Percentiles rank a stretch among this genome's conserved stretches.
These are phyloP conservation scores for Cyberlindnera meyerae DNA, from an alignment of 805 yeast genomes.

Conservation along the genomic window DNA sequence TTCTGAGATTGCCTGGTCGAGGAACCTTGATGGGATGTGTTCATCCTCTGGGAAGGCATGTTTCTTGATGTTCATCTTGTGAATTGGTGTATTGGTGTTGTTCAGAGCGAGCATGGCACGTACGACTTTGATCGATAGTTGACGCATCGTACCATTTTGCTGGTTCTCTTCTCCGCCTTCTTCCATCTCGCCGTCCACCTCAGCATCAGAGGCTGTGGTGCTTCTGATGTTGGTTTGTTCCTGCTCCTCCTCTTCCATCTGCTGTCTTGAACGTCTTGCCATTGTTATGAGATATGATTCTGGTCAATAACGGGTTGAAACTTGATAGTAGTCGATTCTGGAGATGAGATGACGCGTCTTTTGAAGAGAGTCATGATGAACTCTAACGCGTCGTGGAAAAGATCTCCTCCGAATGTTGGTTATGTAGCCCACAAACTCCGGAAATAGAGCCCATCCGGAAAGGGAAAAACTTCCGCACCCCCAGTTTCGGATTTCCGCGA, in stretches of 20 bases:
- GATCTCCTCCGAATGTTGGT: too few species aligned
- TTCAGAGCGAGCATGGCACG: constrained; percentile 13
- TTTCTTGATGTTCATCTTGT: constrained; percentile 11
- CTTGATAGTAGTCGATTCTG: too few species aligned
- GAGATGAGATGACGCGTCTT: too few species aligned
- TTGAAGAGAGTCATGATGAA: too few species aligned
- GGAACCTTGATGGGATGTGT: background rate
- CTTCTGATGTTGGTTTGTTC: too few species aligned
- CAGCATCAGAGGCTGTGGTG: background rate
- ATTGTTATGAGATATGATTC: too few species aligned
- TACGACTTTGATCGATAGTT: constrained; percentile 5
- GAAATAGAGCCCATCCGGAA: too few species aligned
- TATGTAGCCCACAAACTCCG: too few species aligned
- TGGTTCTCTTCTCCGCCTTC: background rate
- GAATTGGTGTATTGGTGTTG: constrained; percentile 10
- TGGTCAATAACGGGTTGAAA: too few species aligned
- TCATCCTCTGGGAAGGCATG: constrained; percentile 8
- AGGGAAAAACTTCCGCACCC: too few species aligned
- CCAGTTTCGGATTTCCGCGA: too few species aligned
- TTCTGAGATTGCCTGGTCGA: constrained; percentile 4
- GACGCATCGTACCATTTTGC: background rate
- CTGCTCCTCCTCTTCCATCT: background rate
- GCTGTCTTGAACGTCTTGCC: background rate
- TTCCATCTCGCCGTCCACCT: background rate
- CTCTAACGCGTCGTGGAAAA: too few species aligned